Base-by-base conservation (phyloP, 164 flowering plant species). In the Nelumbo lutea region DNA sequence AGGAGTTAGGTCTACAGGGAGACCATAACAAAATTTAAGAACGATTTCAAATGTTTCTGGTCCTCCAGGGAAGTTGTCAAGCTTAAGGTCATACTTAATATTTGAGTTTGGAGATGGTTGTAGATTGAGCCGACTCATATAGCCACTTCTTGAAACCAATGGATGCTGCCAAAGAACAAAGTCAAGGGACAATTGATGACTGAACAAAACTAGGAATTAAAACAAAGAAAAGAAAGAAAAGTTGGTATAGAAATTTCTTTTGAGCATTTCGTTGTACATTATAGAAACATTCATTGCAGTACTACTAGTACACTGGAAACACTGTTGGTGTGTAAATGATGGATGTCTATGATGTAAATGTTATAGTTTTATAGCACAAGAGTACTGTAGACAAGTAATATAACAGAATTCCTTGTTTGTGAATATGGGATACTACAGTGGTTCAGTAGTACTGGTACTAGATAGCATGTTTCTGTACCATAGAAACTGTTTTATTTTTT, bases 21-120 rank as follows among this genome's bases (percentile, higher is more conserved):
- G 78, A 40, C 92, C 92, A 68, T 93, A 90, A 70, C 97, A 93
- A 74, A 88, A 89, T 70, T 82, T 89, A 2, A 85, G 60, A 68
- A 85, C 64, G 47, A 66, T 71, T 68, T 88, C 90, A 70, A 90
- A 90, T 61, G 91, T 77, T 64, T 83, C 90, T 59, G 96, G 44
- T 63, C 97, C 92, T 27, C 98, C 96, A 7, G 98, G 98, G 70
- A 93, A 80, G 70, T 84, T 79, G 51, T 93, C 88, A 1, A 93
- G 81, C 79, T 83, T 86, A 65, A 85, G 56, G 61, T 86, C 81
- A 53, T 70, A 73, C 42, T 75, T 73, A 38, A 27, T 57, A 46
- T 77, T 69, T 39, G 83, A 72, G 59, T 62, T 70, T 11, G 81
- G 67, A 38, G 81, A 74, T 13, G n/a, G 2, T 39, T 79, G 81